These are phyloP conservation scores for Ampelomyces quisqualis DNA, from an alignment of 2,329 filamentous ascomycete genomes.

Conservation along the genomic window DNA sequence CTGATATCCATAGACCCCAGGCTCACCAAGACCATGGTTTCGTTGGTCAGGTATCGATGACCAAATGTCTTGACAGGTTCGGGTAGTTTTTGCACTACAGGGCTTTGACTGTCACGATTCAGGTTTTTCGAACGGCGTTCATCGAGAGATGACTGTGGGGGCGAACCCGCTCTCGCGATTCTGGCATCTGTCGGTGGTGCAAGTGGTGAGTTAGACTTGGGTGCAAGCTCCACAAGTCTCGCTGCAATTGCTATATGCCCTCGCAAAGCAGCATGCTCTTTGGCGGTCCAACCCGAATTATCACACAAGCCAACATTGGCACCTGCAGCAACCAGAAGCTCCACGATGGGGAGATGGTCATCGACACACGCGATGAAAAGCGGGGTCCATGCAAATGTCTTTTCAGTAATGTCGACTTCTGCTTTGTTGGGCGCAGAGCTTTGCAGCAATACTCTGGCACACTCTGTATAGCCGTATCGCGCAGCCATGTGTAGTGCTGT, in stretches of 20 bases:
- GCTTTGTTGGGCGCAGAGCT: conserved; percentile 70
- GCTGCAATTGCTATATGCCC: conserved; percentile 82
- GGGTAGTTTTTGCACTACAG: conserved; percentile 50
- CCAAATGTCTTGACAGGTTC: conserved; percentile 94
- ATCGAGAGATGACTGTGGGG: conserved; percentile 60
- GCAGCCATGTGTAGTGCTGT: conserved; percentile 91
- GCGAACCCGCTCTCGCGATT: conserved; percentile 43
- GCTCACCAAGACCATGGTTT: conserved; percentile 88
- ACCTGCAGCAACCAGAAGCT: conserved; percentile 75
- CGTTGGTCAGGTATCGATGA: conserved; percentile 86
- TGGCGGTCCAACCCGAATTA: conserved; percentile 89
- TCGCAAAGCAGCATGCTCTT: conserved; percentile 86
- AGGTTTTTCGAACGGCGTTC: conserved; percentile 46
- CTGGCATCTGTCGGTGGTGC: conserved; percentile 30
- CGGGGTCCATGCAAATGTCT: conserved; percentile 91
- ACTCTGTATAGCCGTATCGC: conserved; percentile 80
- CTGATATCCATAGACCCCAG: conserved; percentile 93
- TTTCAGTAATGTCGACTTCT: conserved; percentile 75
- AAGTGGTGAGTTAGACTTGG: conserved; percentile 31
- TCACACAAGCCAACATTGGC: conserved; percentile 74
- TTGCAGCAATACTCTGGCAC: conserved; percentile 72
- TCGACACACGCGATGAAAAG: conserved; percentile 91
- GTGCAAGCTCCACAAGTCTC: conserved; percentile 61
- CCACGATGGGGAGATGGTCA: conserved; percentile 72
- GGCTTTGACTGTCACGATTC: conserved; percentile 45